A percentile compares a stretch with the other conserved stretches of the same genome.
These are phyloP conservation scores for Chlamydomonas reinhardtii DNA, from an alignment of 163 green algal genomes.

Conservation along the genomic window DNA sequence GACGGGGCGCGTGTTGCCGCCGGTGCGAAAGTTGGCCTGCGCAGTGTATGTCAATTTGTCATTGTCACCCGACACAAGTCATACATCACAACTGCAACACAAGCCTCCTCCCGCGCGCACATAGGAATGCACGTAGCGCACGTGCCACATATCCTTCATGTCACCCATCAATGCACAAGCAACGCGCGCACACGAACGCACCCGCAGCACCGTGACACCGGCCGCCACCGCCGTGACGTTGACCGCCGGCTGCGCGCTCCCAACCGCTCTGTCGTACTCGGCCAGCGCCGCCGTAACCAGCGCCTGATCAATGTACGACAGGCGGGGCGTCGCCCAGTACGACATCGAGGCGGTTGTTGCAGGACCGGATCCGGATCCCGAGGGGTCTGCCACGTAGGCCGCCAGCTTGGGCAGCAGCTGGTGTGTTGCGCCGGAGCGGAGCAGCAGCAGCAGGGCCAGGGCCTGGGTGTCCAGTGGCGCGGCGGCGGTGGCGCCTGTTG, in stretches of 20 bases:
- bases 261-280: conserved; percentile 12
- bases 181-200: too few relatives aligned
- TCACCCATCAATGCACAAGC: too few relatives aligned
- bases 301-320: not conserved
- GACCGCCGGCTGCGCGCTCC: conserved; percentile 2
- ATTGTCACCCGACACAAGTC: too few relatives aligned
- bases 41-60: too few relatives aligned
- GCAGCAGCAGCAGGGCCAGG: conserved; percentile 34
- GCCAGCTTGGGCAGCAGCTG: conserved; percentile 31
- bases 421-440: not conserved
- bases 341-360: too few relatives aligned
- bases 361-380: not conserved
- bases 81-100: too few relatives aligned
- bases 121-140: too few relatives aligned
- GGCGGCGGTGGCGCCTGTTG: not conserved
- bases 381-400: conserved; percentile 29
- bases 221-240: not conserved
- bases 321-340: not conserved
- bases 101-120: too few relatives aligned
- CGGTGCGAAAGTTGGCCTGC: not conserved
- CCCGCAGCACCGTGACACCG: not conserved
- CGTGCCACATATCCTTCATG: too few relatives aligned
- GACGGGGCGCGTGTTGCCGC: not conserved
- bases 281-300: conserved; percentile 18
- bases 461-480: not conserved